phyloP scores from a whole-genome alignment of 1,284 basidiomycete species.

The Cutaneotrichosporon sp. region DNA sequence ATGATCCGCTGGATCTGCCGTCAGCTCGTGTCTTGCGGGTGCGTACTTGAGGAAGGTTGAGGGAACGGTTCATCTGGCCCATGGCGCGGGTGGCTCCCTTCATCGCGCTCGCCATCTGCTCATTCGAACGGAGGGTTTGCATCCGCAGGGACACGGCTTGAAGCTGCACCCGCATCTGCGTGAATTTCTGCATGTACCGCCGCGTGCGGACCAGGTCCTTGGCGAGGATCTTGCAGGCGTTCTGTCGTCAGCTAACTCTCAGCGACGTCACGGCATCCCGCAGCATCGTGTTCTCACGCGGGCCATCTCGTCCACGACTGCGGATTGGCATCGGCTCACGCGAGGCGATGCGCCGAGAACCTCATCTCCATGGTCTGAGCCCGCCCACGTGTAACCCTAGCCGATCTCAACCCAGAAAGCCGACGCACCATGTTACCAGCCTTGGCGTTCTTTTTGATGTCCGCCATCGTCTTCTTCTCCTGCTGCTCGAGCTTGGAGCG shows the following conservation, averaged over 20 bases:
- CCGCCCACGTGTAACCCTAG: no score
- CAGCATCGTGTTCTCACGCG: no score
- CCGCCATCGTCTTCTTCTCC: constrained; percentile 87
- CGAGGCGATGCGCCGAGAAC: no score
- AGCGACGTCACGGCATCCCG: not conserved
- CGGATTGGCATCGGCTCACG: no score
- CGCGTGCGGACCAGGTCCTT: constrained; percentile 96
- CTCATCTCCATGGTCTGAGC: no score
- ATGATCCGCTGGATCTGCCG: constrained; percentile 88
- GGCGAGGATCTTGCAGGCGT: constrained; percentile 98
- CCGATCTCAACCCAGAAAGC: no score
- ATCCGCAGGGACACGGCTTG: constrained; percentile 95
- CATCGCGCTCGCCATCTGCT: constrained; percentile 99
- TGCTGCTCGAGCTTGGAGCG: constrained; percentile 90
- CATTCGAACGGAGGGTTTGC: constrained; percentile 93
- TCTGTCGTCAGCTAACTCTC: constrained; percentile 57
- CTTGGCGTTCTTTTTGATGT: constrained; percentile 97
- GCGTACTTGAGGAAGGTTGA: constrained; percentile 74
- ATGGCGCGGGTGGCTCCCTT: constrained; percentile 97
- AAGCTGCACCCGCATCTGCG: constrained; percentile 97
- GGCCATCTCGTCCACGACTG: no score
- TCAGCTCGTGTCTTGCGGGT: not conserved
- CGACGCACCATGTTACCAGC: constrained; percentile 84
- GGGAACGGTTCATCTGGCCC: constrained; percentile 93
- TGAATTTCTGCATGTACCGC: constrained; percentile 95